phyloP scores from a whole-genome alignment of 1,284 basidiomycete genomes.

The Puccinia hordei region DNA sequence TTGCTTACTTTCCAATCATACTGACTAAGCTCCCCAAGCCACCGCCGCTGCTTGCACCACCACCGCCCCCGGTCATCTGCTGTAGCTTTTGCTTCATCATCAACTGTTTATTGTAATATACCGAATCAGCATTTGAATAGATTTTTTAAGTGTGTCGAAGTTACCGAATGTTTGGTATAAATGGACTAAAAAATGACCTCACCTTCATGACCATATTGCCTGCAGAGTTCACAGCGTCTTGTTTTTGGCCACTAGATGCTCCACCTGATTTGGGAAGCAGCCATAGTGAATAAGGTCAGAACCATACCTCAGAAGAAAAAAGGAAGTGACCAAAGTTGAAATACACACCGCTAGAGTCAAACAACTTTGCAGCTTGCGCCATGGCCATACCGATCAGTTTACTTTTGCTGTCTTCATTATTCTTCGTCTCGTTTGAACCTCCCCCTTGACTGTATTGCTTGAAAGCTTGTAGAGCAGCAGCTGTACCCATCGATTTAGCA shows the following conservation, averaged over 20 bases:
- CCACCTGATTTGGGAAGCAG: conserved; percentile 26
- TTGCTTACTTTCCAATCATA: conserved; percentile 43
- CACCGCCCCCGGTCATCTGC: conserved; percentile 38
- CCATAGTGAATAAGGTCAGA: background rate
- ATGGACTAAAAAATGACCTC: conserved; percentile 1
- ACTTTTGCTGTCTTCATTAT: conserved; percentile 5
- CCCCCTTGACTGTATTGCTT: conserved; percentile 45
- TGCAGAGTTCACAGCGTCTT: conserved; percentile 49
- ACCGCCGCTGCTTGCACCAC: conserved; percentile 25
- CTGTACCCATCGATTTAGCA: conserved; percentile 47
- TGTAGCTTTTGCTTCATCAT: conserved; percentile 45
- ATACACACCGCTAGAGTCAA: conserved; percentile 24
- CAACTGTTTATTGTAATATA: conserved; percentile 14
- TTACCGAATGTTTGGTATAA: background rate
- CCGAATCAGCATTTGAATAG: background rate
- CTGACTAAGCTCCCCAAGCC: conserved; percentile 40
- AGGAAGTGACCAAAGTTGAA: background rate
- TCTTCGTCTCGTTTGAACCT: background rate
- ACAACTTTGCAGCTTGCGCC: conserved; percentile 40
- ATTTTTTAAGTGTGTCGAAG: background rate
- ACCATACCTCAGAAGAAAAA: background rate
- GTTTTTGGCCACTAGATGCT: conserved; percentile 37
- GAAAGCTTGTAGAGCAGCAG: conserved; percentile 48
- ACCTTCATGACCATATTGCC: conserved; percentile 49
- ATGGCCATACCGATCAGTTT: conserved; percentile 46